Evolutionary conservation across 768 basidiomycete genomes (phyloP).

Genomic region (Mycena kentingensis): DNA sequence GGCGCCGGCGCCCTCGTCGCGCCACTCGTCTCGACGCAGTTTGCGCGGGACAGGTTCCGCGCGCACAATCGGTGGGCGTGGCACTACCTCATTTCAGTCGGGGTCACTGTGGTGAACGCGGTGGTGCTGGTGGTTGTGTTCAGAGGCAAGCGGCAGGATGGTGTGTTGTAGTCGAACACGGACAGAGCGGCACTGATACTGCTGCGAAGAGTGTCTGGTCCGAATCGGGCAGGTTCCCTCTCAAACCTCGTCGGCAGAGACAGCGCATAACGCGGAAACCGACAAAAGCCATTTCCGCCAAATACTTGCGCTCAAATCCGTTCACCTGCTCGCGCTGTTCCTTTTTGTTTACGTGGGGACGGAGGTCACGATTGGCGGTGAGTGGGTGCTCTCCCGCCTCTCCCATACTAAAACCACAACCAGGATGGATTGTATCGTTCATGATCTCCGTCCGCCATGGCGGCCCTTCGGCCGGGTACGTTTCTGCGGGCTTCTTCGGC

Average conservation of each 20-base stretch:
- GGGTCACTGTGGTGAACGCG: constrained; percentile 45
- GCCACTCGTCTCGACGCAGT: constrained; percentile 44
- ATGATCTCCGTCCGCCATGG: constrained; percentile 41
- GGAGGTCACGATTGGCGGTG: constrained; percentile 46
- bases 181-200: not conserved
- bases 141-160: constrained; percentile 37
- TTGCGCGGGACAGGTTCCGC: constrained; percentile 32
- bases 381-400: not conserved
- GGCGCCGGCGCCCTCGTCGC: constrained; percentile 42
- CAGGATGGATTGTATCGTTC: constrained; percentile 50
- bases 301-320: constrained; percentile 35
- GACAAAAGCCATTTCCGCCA: constrained; percentile 32
- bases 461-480: constrained; percentile 41
- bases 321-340: constrained; percentile 42
- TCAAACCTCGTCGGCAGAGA: not conserved
- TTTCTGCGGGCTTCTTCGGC: constrained; percentile 38
- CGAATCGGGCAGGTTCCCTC: not conserved
- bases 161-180: not conserved
- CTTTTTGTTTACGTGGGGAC: constrained; percentile 45
- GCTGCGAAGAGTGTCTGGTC: not conserved
- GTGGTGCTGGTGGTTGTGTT: constrained; percentile 47
- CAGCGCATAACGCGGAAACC: constrained; percentile 42
- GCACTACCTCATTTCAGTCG: constrained; percentile 44
- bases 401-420: not conserved
- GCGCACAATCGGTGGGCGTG: constrained; percentile 46